Base-by-base conservation (phyloP, 192 early-diverging fungal species). In the Rhizophagus sp. region DNA sequence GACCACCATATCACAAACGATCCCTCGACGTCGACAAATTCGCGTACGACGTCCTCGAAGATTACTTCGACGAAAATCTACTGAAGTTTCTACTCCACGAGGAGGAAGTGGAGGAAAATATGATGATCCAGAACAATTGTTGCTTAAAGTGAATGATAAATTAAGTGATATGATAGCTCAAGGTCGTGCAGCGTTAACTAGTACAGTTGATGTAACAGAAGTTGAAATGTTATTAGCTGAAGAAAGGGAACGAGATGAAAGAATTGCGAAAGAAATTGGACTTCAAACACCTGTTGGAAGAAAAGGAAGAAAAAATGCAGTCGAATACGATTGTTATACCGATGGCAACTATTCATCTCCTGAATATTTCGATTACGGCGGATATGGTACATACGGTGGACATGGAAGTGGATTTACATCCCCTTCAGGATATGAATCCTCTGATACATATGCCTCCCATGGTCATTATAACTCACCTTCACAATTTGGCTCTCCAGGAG, bases 221-320 rank as follows among this genome's bases (percentile, higher is more conserved):
- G 68, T 79, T 25, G 78, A 79, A 25, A 71, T 79, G 68, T 61
- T 79, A 13, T 24, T 79, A 3, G 68, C 68, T 12, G 78, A 79
- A 62, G 78, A 70, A 39, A 50, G 22, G 36, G 78, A 79, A 79
- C 67, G 78, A 44, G 78, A 79, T 39, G 68, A 71, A 71, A 49
- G 36, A 17, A 79, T 79, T 9, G 57, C 39, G 78, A 50, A 62
- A 62, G 78, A 79, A 64, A 2, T 79, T 36, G 78, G 78, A 22
- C 22, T 61, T 25, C 68, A 69, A 71, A 68, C 78, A 10, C 50
- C 78, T 12, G 19, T 52, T 11, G 30, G 19, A 25, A 30, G 67
- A 25, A 44, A 36, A 12, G 15, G 8, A 36, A 27, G 78, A 61
- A 52, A 47, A 24, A 24, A 30, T 15, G 33, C 44, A 1, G 13